These are phyloP conservation scores for Aspergillus pseudonomiae DNA, from an alignment of 2,329 filamentous ascomycete species.

Conservation along the genomic window DNA sequence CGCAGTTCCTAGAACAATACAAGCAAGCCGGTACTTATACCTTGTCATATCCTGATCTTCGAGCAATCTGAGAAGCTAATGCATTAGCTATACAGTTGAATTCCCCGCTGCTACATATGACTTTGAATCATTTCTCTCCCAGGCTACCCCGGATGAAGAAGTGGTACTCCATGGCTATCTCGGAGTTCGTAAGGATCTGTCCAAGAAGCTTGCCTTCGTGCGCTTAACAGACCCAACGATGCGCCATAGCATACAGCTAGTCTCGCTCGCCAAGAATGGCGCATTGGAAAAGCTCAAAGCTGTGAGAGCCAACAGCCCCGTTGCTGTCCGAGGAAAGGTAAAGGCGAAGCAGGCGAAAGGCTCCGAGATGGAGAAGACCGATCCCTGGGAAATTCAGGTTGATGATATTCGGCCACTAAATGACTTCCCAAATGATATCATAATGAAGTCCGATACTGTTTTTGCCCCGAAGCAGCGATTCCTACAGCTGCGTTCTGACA, in stretches of 20 bases:
- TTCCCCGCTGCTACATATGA: constrained; percentile 51
- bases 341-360: constrained; percentile 42
- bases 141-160: constrained; percentile 37
- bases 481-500: constrained; percentile 79
- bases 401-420: constrained; percentile 70
- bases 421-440: constrained; percentile 72
- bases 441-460: constrained; percentile 72
- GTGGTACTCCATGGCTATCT: constrained; percentile 73
- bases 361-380: constrained; percentile 31
- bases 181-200: constrained; percentile 67
- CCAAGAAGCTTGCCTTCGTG: constrained; percentile 72
- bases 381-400: constrained; percentile 62
- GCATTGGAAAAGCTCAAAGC: constrained; percentile 47
- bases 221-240: constrained; percentile 54
- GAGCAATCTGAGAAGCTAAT: constrained; percentile 2
- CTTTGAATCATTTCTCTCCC: constrained; percentile 38
- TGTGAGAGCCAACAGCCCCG: constrained; percentile 56
- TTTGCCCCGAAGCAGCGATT: constrained; percentile 78
- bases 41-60: constrained; percentile 16
- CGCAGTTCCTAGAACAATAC: constrained; percentile 44
- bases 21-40: constrained; percentile 47
- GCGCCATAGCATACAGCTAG: constrained; percentile 52
- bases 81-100: constrained; percentile 40
- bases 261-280: constrained; percentile 46
- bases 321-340: constrained; percentile 56